Evolutionary conservation across 129 eudicot genomes (phyloP), one percentile per base, ranked within the genome.

Genomic region (Ambrosia trifida): DNA sequence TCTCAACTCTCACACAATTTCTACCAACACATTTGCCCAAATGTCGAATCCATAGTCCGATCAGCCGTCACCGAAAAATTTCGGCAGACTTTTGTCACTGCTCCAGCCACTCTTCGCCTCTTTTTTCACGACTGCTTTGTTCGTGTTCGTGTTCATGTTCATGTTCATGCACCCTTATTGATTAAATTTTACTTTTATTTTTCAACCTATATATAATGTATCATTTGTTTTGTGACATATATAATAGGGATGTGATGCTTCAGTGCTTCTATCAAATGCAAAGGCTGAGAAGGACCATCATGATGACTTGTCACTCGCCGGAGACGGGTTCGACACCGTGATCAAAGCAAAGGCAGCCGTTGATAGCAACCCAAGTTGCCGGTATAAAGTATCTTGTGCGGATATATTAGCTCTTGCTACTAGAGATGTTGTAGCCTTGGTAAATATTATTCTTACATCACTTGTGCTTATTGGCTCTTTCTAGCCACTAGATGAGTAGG

Each of bases 341-440:
- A 80, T 83, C 51, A 80, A 63, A 78, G 97, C 97, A 13, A 87
- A 90, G 66, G 95, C 95, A 0, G 95, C 97, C 3, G 78, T 90
- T 20, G 96, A 87, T 44, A 77, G 79, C 33, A 62, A 82, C 35
- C 81, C 91, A 5, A 58, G 54, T 5, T 87, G 95, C 80, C 67
- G 74, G 70, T 76, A 87, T 72, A 81, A 81, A 79, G 97, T 90
- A 51, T 90, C 95, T 12, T 90, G 95, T 63, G 95, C 95, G 2
- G 97, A 90, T 74, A 85, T 90, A 20, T 79, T 90, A 62, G 95
- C 97, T 71, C 76, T 90, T 87, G 97, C 97, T 47, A 79, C 97
- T 5, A 77, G 97, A 64, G 97, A 90, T 36, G 97, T 87, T 59
- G 78, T 90, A 40, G 77, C 74, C 45, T 74, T 90, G 97, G 97